phyloP scores from a whole-genome alignment of 352 stramenopile species.

The Phytophthora capsici region DNA sequence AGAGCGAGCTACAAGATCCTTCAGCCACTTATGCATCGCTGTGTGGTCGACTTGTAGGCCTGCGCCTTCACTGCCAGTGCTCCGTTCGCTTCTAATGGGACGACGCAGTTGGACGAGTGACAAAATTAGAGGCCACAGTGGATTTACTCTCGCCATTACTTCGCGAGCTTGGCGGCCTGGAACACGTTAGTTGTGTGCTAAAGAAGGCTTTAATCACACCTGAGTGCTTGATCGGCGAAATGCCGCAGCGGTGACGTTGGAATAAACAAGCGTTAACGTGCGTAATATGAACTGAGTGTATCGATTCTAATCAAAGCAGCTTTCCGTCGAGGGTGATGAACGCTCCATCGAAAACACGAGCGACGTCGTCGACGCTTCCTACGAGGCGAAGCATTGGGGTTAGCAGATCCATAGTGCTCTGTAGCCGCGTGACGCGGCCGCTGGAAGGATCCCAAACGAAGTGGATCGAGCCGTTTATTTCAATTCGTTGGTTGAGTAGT shows the following conservation, averaged over 20 bases:
- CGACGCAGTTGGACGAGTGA: slow-evolving; percentile 1
- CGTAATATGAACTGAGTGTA: no score
- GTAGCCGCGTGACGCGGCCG: not conserved
- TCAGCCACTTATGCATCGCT: not conserved
- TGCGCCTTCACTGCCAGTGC: slow-evolving; percentile 9
- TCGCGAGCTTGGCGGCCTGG: slow-evolving; percentile 16
- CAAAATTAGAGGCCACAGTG: slow-evolving; percentile 8
- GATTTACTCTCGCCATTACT: slow-evolving; percentile 25
- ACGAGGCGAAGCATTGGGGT: slow-evolving; percentile 2
- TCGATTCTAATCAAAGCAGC: not conserved
- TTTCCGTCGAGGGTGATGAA: not conserved
- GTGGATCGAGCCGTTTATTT: not conserved
- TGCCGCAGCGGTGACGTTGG: not conserved
- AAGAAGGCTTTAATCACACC: slow-evolving; percentile 19
- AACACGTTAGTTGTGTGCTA: slow-evolving; percentile 15
- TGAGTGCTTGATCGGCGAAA: slow-evolving; percentile 12
- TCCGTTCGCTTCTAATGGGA: slow-evolving; percentile 23
- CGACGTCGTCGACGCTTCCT: slow-evolving; percentile 9
- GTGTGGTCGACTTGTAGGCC: slow-evolving; percentile 3
- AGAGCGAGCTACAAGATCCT: not conserved
- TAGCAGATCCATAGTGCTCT: not conserved
- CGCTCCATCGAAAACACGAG: slow-evolving; percentile 6
- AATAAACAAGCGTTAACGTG: not conserved
- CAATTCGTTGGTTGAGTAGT: slow-evolving; percentile 1
- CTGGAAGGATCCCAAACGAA: slow-evolving; percentile 8